Evolutionary conservation across 345 rosid species (phyloP).

Genomic region (Citrus medica): DNA sequence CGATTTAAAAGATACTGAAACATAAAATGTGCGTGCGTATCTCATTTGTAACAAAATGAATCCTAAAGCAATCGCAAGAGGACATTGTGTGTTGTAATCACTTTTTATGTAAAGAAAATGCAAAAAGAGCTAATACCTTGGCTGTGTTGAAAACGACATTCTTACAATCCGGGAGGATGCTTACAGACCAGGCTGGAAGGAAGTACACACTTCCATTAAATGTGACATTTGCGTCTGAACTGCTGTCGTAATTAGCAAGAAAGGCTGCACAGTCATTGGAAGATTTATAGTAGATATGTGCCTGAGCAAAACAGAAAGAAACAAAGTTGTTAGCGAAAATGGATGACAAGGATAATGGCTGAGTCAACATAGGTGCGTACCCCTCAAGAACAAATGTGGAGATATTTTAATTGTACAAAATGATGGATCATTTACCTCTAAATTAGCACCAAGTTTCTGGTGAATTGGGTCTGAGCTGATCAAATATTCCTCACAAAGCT

Average conservation of each 20-base stretch:
- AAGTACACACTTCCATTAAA: slow-evolving; percentile 46
- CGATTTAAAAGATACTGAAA: no score
- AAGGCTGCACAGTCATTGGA: slow-evolving; percentile 41
- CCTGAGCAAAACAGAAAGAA: no score
- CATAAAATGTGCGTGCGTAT: background rate
- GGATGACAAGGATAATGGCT: no score
- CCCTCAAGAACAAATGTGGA: no score
- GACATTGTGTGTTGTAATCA: no score
- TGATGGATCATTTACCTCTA: no score
- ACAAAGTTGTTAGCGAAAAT: no score
- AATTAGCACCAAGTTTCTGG: slow-evolving; percentile 24
- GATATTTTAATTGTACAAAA: no score
- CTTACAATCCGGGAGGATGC: slow-evolving; percentile 69
- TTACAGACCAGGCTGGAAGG: slow-evolving; percentile 75
- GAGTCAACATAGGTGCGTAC: no score
- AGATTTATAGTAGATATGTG: no score
- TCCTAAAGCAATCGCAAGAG: background rate
- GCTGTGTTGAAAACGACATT: slow-evolving; percentile 50
- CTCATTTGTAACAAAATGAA: background rate
- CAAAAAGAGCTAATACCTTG: no score
- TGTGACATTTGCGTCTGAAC: slow-evolving; percentile 39
- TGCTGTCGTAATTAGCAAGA: slow-evolving; percentile 50
- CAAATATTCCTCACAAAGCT: slow-evolving; percentile 53
- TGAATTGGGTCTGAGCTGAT: slow-evolving; percentile 45
- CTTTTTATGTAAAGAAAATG: no score